Evolutionary conservation across 805 yeast species (phyloP).

Genomic region (Monosporozyma aerobia): DNA sequence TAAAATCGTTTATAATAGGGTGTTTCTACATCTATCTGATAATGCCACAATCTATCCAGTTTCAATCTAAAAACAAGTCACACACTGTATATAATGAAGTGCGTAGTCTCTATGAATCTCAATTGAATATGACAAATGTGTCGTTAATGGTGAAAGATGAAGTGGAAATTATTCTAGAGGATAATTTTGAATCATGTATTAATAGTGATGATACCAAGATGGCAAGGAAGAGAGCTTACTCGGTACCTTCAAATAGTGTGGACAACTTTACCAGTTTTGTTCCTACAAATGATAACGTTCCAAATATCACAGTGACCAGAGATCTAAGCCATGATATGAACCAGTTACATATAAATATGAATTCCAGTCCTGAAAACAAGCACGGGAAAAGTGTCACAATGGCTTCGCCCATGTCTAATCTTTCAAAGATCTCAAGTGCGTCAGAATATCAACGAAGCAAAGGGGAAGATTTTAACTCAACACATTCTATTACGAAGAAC

Average conservation of each 20-base stretch:
- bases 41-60: constrained; percentile 34
- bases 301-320: neutral
- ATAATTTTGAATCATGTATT: constrained; percentile 11
- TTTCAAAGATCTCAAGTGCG: neutral
- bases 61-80: constrained; percentile 33
- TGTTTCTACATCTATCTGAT: constrained; percentile 31
- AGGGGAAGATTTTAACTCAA: neutral
- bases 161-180: constrained; percentile 24
- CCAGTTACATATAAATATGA: neutral
- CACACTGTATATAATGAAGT: constrained; percentile 31
- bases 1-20: constrained; percentile 31
- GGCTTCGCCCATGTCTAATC: neutral
- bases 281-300: neutral
- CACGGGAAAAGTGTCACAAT: neutral
- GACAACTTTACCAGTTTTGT: neutral
- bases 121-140: constrained; percentile 35
- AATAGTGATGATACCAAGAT: constrained; percentile 8
- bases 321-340: constrained; percentile 5
- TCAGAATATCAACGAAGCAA: neutral
- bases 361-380: neutral
- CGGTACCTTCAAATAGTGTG: constrained; percentile 16
- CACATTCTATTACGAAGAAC: neutral
- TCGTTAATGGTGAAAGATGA: constrained; percentile 29
- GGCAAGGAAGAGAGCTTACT: constrained; percentile 27
- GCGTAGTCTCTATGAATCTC: constrained; percentile 30